Base-by-base conservation (phyloP, 1,284 basidiomycete genomes). In the Boletus calvinii region DNA sequence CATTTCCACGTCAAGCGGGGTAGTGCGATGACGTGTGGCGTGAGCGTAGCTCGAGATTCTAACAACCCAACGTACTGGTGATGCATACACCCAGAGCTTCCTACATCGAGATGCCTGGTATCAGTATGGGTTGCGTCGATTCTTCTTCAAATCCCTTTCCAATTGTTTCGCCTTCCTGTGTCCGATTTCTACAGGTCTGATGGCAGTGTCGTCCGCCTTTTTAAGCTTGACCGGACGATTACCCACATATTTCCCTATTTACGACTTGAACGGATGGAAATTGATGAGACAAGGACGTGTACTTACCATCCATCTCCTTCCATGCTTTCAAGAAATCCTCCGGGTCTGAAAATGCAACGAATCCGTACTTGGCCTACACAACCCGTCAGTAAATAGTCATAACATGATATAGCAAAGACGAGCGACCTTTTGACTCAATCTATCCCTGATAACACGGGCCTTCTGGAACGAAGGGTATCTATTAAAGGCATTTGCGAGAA, bases 241-340 rank as follows among this genome's bases (percentile, higher is more conserved):
- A 36, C 94, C 94, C 48, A 98, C 94, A 70, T 98, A 98, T 76
- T 98, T 97, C 59, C 94, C 94, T 95, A 12, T 46, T 42, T 4
- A n/a, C 6, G 13, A 59, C 7, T 18, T 56, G 34, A 53, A 7
- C 59, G 37, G 39, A 24, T 46, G 40, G 48, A 36, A 55, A 47
- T 20, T 52, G 44, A 29, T 37, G 11, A 20, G 32, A 46, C 8
- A 45, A 48, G 31, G 12, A 39, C 1, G 10, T 32, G n/a, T 18
- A 66, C 87, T 50, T 63, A 90, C 95, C 96, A 71, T 99, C 93
- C 94, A 98, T 98, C 71, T 99, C 94, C 69, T 99, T 99, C 97
- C 97, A 99, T 7, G 97, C 97, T 62, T 85, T 94, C 53, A 99
- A 71, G 69, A 98, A 99, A 70, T 99, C 97, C 73, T 99, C 96